A percentile compares a stretch with the other conserved stretches of the same genome.
Conservation (phyloP, 139 green algal genomes). For the Spirogloea muscicola region DNA sequence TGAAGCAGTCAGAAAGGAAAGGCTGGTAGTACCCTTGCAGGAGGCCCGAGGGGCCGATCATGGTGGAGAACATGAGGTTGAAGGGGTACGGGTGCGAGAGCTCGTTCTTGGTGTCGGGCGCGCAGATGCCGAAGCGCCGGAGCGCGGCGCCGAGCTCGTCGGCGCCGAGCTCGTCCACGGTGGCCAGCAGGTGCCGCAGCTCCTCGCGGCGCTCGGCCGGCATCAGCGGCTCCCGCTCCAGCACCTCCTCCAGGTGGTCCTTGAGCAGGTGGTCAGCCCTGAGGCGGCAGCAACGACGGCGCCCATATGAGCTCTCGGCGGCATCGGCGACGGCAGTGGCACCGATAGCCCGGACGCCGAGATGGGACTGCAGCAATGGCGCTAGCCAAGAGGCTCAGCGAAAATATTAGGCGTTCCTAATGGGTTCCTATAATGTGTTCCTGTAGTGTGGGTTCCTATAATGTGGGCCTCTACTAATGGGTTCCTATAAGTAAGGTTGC, state of each 20-base stretch:
- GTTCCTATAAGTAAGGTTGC: too few species aligned
- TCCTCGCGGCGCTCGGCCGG: constrained; percentile 57
- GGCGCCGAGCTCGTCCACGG: constrained; percentile 79
- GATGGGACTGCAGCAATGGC: too few species aligned
- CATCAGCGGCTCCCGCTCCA: constrained; percentile 78
- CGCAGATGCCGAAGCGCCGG: constrained; percentile 73
- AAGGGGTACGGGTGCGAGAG: constrained; percentile 89
- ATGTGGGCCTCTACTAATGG: too few species aligned
- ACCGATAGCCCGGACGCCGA: too few species aligned
- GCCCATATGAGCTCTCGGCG: too few species aligned
- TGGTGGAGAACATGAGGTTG: constrained; percentile 96
- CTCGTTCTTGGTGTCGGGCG: constrained; percentile 91
- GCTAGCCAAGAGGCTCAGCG: too few species aligned
- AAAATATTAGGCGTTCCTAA: too few species aligned
- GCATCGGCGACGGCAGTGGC: too few species aligned
- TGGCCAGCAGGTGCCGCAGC: constrained; percentile 66
- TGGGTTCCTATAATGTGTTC: too few species aligned
- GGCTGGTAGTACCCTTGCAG: constrained; percentile 15
- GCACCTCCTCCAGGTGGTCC: constrained; percentile 67
- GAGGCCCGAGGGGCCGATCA: constrained; percentile 46
- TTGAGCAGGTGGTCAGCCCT: constrained; percentile 94
- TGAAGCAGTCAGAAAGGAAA: too few species aligned
- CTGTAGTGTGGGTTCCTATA: too few species aligned
- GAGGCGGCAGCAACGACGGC: too few species aligned
- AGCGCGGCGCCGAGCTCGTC: constrained; percentile 73